phyloP scores from a whole-genome alignment of 2,329 filamentous ascomycete genomes.

The Exserohilum rostratum region DNA sequence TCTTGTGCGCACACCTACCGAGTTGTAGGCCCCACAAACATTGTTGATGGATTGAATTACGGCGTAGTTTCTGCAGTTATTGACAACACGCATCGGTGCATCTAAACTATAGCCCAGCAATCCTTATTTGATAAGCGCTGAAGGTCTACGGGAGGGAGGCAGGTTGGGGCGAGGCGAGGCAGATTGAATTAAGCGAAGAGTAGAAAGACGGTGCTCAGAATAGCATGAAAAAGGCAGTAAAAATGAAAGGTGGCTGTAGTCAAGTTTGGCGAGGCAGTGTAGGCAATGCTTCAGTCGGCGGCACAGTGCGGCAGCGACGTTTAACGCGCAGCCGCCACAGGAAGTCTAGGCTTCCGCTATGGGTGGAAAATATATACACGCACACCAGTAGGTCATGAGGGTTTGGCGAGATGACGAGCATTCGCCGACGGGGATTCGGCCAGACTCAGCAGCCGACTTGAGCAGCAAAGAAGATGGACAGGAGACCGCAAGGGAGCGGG shows the following conservation, averaged over 20 bases:
- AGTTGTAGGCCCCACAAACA: background rate
- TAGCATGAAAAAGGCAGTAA: background rate
- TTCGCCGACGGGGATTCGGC: background rate
- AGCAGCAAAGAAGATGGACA: constrained; percentile 3
- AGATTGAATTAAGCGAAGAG: background rate
- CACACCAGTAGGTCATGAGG: background rate
- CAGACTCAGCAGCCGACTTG: background rate
- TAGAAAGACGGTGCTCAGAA: background rate
- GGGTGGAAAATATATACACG: background rate
- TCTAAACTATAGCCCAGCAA: background rate
- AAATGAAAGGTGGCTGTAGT: background rate
- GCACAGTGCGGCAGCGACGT: constrained; percentile 3
- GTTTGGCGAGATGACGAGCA: background rate
- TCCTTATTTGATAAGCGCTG: background rate
- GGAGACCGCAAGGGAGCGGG: constrained; percentile 10
- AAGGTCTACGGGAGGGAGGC: background rate
- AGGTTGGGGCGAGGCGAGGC: constrained; percentile 2
- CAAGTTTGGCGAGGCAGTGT: constrained; percentile 5
- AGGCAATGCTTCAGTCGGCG: background rate
- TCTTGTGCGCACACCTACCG: background rate
- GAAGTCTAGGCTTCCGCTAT: background rate
- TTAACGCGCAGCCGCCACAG: background rate
- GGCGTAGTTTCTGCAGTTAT: background rate
- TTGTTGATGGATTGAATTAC: background rate
- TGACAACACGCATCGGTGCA: background rate